Evolutionary conservation across 352 stramenopile genomes (phyloP), one percentile per base, ranked within the genome.

Genomic region (Vaucheria bursata): DNA sequence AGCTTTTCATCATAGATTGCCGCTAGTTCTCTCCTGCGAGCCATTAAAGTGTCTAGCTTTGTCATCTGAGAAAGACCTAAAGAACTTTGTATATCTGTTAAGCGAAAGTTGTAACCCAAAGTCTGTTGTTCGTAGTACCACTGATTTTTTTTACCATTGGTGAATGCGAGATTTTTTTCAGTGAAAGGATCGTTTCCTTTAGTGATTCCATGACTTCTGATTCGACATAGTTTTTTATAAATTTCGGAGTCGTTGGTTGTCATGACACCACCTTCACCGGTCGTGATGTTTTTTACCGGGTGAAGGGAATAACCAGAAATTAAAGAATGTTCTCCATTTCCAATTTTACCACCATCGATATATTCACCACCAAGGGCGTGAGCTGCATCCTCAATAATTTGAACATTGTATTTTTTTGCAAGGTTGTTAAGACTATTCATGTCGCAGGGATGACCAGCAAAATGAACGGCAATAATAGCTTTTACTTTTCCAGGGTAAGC

Each of bases 201-300:
- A 25, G 45, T 59, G 45, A 59, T 59, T 59, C 45, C 45, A 59
- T 59, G 45, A 59, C 45, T 59, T 59, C 45, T 18, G 25, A 59
- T 18, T 25, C 18, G 25, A 18, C 45, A 25, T 18, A 59, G 45
- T 59, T 25, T 59, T 59, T 25, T 59, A 25, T 18, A 18, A 25
- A 59, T 18, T 25, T 59, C 45, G 25, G 45, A 25, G 25, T 59
- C 45, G 25, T 59, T 59, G 18, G 45, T 59, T 25, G 45, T 59
- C 25, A 59, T 25, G 45, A 25, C 45, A 25, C 45, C 45, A 25
- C 45, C 45, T 59, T 59, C 45, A 18, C 45, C 45, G 45, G 45
- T 59, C 12, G 45, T 59, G 45, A 59, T 59, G 45, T 18, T 59
- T 59, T 59, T 59, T 18, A 59, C 45, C 12, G 45, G 45, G 45